Base-by-base conservation (phyloP, 345 rosid species). In the Pistacia integerrima region DNA sequence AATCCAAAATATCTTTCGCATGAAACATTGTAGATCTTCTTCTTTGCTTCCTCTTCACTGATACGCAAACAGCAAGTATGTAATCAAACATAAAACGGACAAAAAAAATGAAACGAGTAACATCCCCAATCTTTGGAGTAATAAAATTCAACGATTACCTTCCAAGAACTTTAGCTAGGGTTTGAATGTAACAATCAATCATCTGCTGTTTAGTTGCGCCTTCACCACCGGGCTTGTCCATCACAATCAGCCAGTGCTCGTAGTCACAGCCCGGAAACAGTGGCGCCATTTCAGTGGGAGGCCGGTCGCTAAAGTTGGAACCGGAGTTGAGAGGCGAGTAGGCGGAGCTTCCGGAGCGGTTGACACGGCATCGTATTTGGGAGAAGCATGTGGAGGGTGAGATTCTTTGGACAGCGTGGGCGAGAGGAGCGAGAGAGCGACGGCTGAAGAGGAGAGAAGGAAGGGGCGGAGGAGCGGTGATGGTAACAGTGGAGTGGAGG, bases 1-100 rank as follows among this genome's bases (percentile, higher is more conserved):
- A 96, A 96, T 7, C 98, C 99, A 69, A 94, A 84, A 79, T 96
- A 96, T 80, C 97, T 92, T 82, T 93, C 99, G n/a, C 97, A 97
- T 0, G 97, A 97, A 57, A 94, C 97, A 72, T 97, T 97, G 79
- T 94, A 97, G 59, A 97, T 94, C 82, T 88, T 85, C 88, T 87
- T 84, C 87, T 90, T 97, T 0, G 99, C 97, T 80, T 96, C 99
- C 79, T 92, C 98, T 85, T 90, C 95, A 72, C 98, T 96, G 72
- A 65, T 14, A 59, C 55, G 52, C 33, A 70, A 75, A 66, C 64
- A n/a, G n/a, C n/a, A 77, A 52, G 20, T 20, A 14, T 48, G 3
- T 33, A 16, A 77, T 17, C 62, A 64, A 79, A n/a, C 33, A 65
- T 5, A 71, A 35, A 46, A 3, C 6, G 62, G 14, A 67, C 30